Conservation (phyloP, 2,329 filamentous ascomycete species). For the Exophiala bonariae region DNA sequence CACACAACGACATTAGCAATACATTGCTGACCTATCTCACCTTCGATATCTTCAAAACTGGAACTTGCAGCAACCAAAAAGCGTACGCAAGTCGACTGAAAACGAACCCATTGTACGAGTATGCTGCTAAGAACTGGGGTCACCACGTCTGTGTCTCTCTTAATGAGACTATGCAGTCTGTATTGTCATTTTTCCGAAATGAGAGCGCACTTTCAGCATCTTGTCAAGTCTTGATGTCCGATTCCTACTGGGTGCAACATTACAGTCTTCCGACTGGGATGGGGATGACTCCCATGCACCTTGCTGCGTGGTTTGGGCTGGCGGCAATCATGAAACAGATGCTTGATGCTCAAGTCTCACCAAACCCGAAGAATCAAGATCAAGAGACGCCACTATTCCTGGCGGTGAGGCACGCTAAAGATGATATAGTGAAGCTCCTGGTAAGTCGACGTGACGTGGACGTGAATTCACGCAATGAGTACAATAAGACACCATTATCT, state of each 20-base stretch:
- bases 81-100: slow-evolving; percentile 24
- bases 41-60: slow-evolving; percentile 28
- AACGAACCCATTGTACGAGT: slow-evolving; percentile 29
- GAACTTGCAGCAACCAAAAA: slow-evolving; percentile 14
- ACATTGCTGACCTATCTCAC: slow-evolving; percentile 40
- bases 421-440: slow-evolving; percentile 15
- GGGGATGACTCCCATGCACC: slow-evolving; percentile 24
- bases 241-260: not conserved
- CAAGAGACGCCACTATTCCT: slow-evolving; percentile 19
- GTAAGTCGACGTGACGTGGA: slow-evolving; percentile 11
- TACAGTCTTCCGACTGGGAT: not conserved
- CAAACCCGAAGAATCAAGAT: slow-evolving; percentile 5
- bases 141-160: slow-evolving; percentile 22
- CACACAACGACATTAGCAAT: slow-evolving; percentile 29
- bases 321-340: slow-evolving; percentile 1
- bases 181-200: not conserved
- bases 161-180: not conserved
- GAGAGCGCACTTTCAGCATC: not conserved
- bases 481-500: slow-evolving; percentile 13
- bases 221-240: not conserved
- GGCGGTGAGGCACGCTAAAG: slow-evolving; percentile 13
- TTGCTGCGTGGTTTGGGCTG: slow-evolving; percentile 31
- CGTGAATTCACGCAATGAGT: slow-evolving; percentile 5
- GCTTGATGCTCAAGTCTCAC: not conserved
- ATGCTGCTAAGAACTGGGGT: slow-evolving; percentile 31